Percentiles rank a stretch among this genome's conserved stretches.
These are phyloP conservation scores for Spinacia oleracea DNA, from an alignment of 179 eudicot species.

Conservation along the genomic window DNA sequence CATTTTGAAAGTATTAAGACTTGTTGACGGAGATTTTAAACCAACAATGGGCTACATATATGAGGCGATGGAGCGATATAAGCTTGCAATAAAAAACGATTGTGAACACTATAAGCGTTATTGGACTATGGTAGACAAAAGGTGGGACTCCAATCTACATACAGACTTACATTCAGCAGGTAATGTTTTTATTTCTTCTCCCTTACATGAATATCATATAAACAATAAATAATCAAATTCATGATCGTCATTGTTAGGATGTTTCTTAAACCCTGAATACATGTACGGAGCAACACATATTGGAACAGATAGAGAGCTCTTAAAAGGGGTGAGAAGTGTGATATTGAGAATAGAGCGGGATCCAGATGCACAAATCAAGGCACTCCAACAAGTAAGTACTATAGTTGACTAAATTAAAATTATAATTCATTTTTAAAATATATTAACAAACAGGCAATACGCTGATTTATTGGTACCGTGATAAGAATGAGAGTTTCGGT, in stretches of 20 bases:
- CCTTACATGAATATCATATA: too few species aligned
- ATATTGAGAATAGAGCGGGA: not conserved
- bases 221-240: too few species aligned
- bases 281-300: not conserved
- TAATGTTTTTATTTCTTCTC: not conserved
- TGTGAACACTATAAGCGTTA: not conserved
- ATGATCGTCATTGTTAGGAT: not conserved
- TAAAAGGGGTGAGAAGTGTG: too few species aligned
- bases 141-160: not conserved
- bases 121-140: not conserved
- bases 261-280: not conserved
- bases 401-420: too few species aligned
- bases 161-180: not conserved
- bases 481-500: not conserved
- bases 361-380: not conserved
- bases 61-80: not conserved
- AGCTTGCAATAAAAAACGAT: not conserved
- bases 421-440: too few species aligned
- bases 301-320: not conserved
- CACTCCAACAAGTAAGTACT: not conserved
- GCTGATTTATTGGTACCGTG: too few species aligned
- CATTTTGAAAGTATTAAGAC: not conserved
- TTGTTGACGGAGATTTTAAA: not conserved
- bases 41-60: not conserved
- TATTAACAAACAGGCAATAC: too few species aligned